Conservation (phyloP, 306 rosid genomes). For the Medicago arabica region DNA sequence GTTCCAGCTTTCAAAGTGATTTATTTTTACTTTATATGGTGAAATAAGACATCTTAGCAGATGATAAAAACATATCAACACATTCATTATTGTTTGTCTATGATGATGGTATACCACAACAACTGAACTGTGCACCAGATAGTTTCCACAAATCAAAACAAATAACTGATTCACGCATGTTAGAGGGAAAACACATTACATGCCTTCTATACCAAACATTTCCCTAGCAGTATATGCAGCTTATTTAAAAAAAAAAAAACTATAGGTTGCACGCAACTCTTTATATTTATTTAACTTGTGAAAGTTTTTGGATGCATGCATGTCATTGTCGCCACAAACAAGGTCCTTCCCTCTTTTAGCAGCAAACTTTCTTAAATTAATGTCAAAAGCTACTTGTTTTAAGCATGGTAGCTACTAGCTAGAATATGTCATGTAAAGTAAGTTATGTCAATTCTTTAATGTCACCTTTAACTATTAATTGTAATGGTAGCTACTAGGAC, state of each 20-base stretch:
- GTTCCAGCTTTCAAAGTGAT: too few relatives aligned
- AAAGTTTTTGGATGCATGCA: conserved; percentile 14
- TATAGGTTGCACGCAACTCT: conserved; percentile 17
- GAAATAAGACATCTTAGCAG: neutral
- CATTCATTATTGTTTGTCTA: neutral
- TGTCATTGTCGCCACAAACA: neutral
- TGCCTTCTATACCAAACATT: conserved; percentile 16
- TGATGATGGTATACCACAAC: neutral
- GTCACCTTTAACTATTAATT: neutral
- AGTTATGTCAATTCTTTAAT: neutral
- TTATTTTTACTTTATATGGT: too few relatives aligned
- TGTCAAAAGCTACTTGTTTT: conserved; percentile 22
- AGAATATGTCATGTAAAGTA: conserved; percentile 8
- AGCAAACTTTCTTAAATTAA: conserved; percentile 6
- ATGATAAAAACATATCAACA: neutral
- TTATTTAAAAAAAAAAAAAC: conserved; percentile 6
- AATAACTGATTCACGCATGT: neutral
- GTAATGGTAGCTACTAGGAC: too few relatives aligned
- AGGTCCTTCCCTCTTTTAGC: conserved; percentile 1
- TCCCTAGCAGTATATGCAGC: conserved; percentile 4
- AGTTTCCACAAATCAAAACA: conserved; percentile 9
- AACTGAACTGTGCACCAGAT: conserved; percentile 16
- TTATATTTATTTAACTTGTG: neutral
- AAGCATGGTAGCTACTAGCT: neutral
- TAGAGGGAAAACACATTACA: conserved; percentile 18